Conservation (phyloP, 2,329 filamentous ascomycete species). For the Sporothrix variecibatus region DNA sequence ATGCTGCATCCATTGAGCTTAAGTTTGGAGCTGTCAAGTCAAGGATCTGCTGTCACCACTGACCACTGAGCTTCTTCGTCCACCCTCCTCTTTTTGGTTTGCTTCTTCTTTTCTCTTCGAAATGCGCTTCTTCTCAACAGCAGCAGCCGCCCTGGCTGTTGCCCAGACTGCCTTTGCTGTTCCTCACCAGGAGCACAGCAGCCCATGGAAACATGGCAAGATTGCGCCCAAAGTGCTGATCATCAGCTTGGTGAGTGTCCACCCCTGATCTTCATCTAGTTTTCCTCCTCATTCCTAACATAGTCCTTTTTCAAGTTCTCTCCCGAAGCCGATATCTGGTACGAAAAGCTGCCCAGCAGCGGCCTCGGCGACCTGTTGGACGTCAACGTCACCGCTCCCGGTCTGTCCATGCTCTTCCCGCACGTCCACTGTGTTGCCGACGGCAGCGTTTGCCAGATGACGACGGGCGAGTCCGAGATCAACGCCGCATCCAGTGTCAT, state of each 20-base stretch:
- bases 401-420: slow-evolving; percentile 66
- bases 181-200: background rate
- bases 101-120: background rate
- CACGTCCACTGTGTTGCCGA: slow-evolving; percentile 64
- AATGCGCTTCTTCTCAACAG: slow-evolving; percentile 28
- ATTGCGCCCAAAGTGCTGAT: slow-evolving; percentile 63
- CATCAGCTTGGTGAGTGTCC: slow-evolving; percentile 57
- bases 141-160: slow-evolving; percentile 25
- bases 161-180: slow-evolving; percentile 18
- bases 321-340: slow-evolving; percentile 65
- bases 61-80: background rate
- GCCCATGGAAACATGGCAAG: slow-evolving; percentile 27
- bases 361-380: slow-evolving; percentile 57
- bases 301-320: slow-evolving; percentile 50
- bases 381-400: slow-evolving; percentile 59
- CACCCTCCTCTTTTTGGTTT: background rate
- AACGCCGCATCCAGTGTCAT: slow-evolving; percentile 70
- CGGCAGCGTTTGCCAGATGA: slow-evolving; percentile 66
- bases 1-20: slow-evolving; percentile 12
- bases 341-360: slow-evolving; percentile 49
- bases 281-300: background rate
- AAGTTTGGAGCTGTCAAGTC: background rate
- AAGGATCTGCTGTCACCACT: background rate
- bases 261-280: background rate
- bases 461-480: slow-evolving; percentile 70